Percentiles rank a stretch among this genome's conserved stretches.
These are phyloP conservation scores for Lasiodiplodia citricola DNA, from an alignment of 2,329 filamentous ascomycete species.

Conservation along the genomic window DNA sequence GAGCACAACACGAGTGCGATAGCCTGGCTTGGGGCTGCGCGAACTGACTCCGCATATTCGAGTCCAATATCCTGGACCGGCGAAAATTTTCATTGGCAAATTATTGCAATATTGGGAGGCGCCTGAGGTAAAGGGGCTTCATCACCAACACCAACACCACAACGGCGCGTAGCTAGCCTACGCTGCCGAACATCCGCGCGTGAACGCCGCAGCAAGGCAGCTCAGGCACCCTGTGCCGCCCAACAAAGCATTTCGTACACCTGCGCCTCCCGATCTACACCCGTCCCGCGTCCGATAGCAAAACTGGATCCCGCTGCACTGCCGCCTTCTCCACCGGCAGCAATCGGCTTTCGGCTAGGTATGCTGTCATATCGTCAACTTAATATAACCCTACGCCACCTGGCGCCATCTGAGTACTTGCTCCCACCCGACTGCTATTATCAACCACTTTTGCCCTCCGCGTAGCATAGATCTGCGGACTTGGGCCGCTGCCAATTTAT, in stretches of 20 bases:
- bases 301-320: constrained; percentile 11
- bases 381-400: neutral
- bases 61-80: constrained; percentile 3
- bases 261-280: constrained; percentile 7
- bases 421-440: neutral
- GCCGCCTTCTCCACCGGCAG: neutral
- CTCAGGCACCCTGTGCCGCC: neutral
- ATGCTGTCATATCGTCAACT: neutral
- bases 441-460: neutral
- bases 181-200: constrained; percentile 17
- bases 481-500: neutral
- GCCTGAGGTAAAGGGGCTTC: constrained; percentile 8
- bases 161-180: neutral
- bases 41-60: constrained; percentile 17
- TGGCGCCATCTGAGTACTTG: neutral
- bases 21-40: constrained; percentile 3
- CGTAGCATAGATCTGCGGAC: too few species aligned
- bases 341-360: neutral
- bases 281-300: constrained; percentile 7
- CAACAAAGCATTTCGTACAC: neutral
- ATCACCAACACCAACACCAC: constrained; percentile 20
- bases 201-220: constrained; percentile 11
- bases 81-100: constrained; percentile 6
- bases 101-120: constrained; percentile 13
- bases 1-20: constrained; percentile 19